Conservation (phyloP, 768 basidiomycete species). For the Russula emetica region DNA sequence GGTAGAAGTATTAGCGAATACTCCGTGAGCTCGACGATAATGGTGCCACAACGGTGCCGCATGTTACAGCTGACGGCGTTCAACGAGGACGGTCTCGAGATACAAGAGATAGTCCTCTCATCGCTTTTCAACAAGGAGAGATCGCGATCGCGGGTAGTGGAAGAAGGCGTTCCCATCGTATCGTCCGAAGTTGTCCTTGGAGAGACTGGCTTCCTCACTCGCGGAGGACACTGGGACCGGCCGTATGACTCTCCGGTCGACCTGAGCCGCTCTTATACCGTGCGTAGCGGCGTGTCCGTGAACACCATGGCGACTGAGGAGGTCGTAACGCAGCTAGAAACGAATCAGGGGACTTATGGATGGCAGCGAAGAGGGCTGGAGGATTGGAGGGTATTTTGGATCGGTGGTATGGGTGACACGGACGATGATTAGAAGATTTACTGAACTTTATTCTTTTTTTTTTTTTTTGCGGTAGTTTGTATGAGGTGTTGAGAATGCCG, state of each 20-base stretch:
- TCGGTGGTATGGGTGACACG: slow-evolving; percentile 52
- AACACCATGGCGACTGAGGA: slow-evolving; percentile 54
- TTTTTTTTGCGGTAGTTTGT: neutral
- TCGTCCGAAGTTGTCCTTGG: slow-evolving; percentile 58
- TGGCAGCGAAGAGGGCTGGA: slow-evolving; percentile 70
- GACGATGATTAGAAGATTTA: slow-evolving; percentile 31
- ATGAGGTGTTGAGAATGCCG: neutral
- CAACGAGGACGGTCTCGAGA: slow-evolving; percentile 67
- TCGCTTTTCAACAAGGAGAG: slow-evolving; percentile 29
- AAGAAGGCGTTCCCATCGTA: slow-evolving; percentile 42
- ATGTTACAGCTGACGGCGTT: slow-evolving; percentile 69
- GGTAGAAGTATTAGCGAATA: neutral
- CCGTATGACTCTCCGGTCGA: slow-evolving; percentile 32
- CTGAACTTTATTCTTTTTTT: neutral
- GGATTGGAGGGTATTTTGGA: slow-evolving; percentile 82
- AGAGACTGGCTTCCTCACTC: slow-evolving; percentile 52
- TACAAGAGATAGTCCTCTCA: slow-evolving; percentile 59
- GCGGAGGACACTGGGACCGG: slow-evolving; percentile 48
- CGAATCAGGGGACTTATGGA: slow-evolving; percentile 67
- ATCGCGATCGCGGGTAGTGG: slow-evolving; percentile 38
- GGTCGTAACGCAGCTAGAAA: slow-evolving; percentile 42
- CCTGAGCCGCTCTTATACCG: slow-evolving; percentile 45
- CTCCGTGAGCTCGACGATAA: neutral
- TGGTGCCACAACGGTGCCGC: slow-evolving; percentile 29
- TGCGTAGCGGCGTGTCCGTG: slow-evolving; percentile 43